Conservation (phyloP, 495 filamentous ascomycete species). For the Aspergillus panamensis region DNA sequence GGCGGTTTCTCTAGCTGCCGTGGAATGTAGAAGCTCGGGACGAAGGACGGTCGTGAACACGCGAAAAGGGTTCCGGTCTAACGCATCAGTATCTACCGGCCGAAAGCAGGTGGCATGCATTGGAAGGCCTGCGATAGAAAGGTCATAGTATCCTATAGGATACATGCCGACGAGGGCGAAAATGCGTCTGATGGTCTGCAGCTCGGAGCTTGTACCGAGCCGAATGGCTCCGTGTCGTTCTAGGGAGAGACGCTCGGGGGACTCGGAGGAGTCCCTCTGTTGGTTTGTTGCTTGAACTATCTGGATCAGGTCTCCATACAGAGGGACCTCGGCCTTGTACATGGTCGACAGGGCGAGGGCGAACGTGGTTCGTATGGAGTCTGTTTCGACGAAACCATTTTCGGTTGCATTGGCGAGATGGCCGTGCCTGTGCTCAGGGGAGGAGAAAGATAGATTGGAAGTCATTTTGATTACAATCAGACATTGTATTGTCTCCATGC, state of each 20-base stretch:
- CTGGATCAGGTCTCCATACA: background rate
- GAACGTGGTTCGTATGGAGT: background rate
- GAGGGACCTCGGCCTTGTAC: background rate
- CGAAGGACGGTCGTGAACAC: background rate
- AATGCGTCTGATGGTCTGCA: background rate
- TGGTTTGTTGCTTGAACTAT: background rate
- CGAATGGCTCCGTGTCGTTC: background rate
- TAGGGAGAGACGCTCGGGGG: background rate
- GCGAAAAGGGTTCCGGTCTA: background rate
- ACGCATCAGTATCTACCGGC: background rate
- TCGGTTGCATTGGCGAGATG: too few relatives aligned
- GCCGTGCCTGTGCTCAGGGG: too few relatives aligned
- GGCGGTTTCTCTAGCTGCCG: background rate
- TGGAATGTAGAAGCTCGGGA: background rate
- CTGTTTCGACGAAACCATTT: background rate
- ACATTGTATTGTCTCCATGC: too few relatives aligned
- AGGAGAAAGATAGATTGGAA: too few relatives aligned
- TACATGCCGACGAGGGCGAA: background rate
- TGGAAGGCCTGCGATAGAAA: background rate
- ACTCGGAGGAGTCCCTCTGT: background rate
- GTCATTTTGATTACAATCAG: too few relatives aligned
- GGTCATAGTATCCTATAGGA: background rate
- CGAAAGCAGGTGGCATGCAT: background rate
- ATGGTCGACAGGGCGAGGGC: background rate
- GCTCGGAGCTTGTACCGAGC: background rate